phyloP scores from a whole-genome alignment of 441 rosid species.

The Adansonia rubrostipa region DNA sequence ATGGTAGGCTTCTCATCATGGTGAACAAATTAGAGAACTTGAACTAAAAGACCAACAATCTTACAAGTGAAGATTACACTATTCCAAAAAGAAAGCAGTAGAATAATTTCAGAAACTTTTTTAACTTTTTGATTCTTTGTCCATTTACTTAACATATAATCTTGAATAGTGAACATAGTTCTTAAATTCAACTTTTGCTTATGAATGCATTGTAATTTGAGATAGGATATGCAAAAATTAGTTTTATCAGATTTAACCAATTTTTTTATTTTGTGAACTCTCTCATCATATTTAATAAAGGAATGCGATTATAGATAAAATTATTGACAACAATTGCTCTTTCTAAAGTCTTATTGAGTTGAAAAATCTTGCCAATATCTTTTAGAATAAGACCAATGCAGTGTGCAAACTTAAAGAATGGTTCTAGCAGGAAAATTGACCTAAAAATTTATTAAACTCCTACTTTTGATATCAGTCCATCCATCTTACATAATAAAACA shows the following conservation, averaged over 20 bases:
- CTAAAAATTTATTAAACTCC: neutral
- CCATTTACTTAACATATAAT: no score
- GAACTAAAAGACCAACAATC: neutral
- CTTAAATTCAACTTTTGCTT: no score
- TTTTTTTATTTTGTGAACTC: no score
- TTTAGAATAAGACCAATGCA: neutral
- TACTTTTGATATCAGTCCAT: neutral
- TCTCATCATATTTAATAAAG: no score
- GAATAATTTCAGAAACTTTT: neutral
- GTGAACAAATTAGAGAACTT: neutral
- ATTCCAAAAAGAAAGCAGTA: neutral
- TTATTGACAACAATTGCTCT: neutral
- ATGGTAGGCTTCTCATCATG: neutral
- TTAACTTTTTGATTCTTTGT: neutral
- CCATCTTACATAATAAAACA: neutral
- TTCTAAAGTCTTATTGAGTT: neutral
- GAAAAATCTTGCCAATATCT: neutral
- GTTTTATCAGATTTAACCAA: no score
- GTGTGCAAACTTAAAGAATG: neutral
- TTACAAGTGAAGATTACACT: neutral
- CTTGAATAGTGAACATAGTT: no score
- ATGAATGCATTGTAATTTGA: no score
- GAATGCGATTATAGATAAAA: no score
- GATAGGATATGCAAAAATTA: no score
- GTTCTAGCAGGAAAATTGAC: neutral